Evolutionary conservation across 176 grass and related monocot species (phyloP), one percentile per base, ranked within the genome.

Genomic region (Oryza brachyantha): DNA sequence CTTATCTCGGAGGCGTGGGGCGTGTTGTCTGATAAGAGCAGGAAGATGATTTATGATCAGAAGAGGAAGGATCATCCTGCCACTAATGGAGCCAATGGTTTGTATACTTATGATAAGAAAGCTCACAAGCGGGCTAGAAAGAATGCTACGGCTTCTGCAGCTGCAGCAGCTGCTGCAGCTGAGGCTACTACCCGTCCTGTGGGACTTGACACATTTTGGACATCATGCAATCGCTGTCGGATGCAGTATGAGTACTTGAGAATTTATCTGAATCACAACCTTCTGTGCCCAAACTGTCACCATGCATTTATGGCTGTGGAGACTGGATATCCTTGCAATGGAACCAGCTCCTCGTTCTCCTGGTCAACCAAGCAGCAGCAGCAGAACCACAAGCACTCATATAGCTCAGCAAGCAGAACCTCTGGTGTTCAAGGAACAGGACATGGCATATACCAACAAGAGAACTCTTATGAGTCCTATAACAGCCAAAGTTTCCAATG

Each of bases 241-340:
- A 94, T 91, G 88, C 92, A 88, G 78, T 91, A 94, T 70, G 92
- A 94, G 82, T 94, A 94, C 61, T 46, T 91, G 62, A 87, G 88
- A 75, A 65, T 94, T 61, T 94, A 91, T 79, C 81, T 94, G 54
- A 88, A 91, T 78, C 88, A 94, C 75, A 94, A 94, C 59, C 82
- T 94, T 72, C 27, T 91, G 60, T 91, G 92, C 74, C 92, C 92
- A 66, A 91, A 91, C 55, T 94, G 92, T 32, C 88, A 94, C 61
- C 76, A 94, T 45, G 88, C 86, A 64, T 91, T 94, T 61, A 55
- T 91, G 83, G 92, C 92, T 24, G 71, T 86, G 13, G 92, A 91
- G 81, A 88, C 75, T 24, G 85, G 83, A 17, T 82, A 78, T 80
- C 86, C 92, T 7, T 60, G 63, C 65, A 88, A 91, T 61, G 88